These are phyloP conservation scores for Calonectria honghensis DNA, from an alignment of 2,329 filamentous ascomycete genomes.

Conservation along the genomic window DNA sequence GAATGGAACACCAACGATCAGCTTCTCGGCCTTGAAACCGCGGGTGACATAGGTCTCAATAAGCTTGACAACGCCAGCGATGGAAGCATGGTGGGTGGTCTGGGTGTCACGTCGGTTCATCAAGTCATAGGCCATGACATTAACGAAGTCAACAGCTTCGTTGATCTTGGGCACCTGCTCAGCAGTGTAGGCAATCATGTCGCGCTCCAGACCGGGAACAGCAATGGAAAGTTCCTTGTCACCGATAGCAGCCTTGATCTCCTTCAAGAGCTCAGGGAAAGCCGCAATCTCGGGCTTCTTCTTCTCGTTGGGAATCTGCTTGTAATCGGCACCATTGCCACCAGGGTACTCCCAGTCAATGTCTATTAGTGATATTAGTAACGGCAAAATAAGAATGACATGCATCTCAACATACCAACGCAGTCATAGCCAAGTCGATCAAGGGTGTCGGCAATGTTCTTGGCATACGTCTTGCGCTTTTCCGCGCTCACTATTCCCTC, in stretches of 20 bases:
- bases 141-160: conserved; percentile 78
- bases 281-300: conserved; percentile 77
- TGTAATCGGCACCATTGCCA: conserved; percentile 83
- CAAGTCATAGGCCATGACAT: conserved; percentile 83
- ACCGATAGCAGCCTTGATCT: conserved; percentile 75
- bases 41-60: conserved; percentile 76
- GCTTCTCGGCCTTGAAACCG: conserved; percentile 72
- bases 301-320: conserved; percentile 73
- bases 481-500: conserved; percentile 67
- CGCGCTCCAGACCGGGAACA: conserved; percentile 76
- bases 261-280: conserved; percentile 76
- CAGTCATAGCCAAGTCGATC: conserved; percentile 76
- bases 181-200: conserved; percentile 80
- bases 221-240: conserved; percentile 79
- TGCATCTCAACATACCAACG: conserved; percentile 64
- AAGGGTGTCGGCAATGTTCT: conserved; percentile 74
- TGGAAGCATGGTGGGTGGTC: conserved; percentile 80
- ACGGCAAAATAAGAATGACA: neutral
- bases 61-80: conserved; percentile 71
- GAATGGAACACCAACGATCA: conserved; percentile 81
- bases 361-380: conserved; percentile 61
- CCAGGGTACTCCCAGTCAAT: conserved; percentile 80
- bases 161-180: conserved; percentile 75
- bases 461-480: conserved; percentile 71
- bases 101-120: conserved; percentile 81